Percentiles rank a stretch among this genome's conserved stretches.
These are phyloP conservation scores for Lonicera japonica DNA, from an alignment of 129 eudicot genomes.

Conservation along the genomic window DNA sequence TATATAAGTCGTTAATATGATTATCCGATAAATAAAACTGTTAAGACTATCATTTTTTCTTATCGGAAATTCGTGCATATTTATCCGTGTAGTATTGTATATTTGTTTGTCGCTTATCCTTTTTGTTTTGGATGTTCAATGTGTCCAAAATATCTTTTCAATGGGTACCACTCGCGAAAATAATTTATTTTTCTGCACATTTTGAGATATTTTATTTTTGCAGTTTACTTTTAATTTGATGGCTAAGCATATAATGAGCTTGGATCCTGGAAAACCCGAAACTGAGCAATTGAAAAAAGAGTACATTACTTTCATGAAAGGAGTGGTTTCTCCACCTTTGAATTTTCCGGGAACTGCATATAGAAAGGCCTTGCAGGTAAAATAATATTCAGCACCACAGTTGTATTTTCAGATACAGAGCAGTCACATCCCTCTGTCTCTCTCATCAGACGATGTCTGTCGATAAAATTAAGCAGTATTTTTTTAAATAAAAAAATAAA, in stretches of 20 bases:
- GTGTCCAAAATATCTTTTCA: too few species aligned
- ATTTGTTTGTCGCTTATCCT: background rate
- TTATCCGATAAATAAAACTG: too few species aligned
- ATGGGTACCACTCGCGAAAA: too few species aligned
- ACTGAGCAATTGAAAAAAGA: constrained; percentile 80
- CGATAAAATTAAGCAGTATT: background rate
- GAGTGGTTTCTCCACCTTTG: constrained; percentile 85
- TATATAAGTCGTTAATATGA: too few species aligned
- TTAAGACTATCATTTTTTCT: too few species aligned
- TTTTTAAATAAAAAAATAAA: background rate
- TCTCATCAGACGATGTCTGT: too few species aligned
- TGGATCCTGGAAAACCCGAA: constrained; percentile 84
- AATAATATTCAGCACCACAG: too few species aligned
- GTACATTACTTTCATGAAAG: constrained; percentile 96
- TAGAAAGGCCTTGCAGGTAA: constrained; percentile 75
- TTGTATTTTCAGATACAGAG: too few species aligned
- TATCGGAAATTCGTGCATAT: too few species aligned
- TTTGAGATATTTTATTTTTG: background rate
- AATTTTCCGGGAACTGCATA: constrained; percentile 96
- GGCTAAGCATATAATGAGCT: constrained; percentile 98
- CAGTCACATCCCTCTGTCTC: too few species aligned
- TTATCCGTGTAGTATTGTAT: too few species aligned
- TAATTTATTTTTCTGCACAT: background rate
- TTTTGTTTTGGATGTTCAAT: too few species aligned
- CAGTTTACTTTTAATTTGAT: constrained; percentile 94